Conservation (phyloP, 306 rosid genomes). For the Pyrus betulifolia region DNA sequence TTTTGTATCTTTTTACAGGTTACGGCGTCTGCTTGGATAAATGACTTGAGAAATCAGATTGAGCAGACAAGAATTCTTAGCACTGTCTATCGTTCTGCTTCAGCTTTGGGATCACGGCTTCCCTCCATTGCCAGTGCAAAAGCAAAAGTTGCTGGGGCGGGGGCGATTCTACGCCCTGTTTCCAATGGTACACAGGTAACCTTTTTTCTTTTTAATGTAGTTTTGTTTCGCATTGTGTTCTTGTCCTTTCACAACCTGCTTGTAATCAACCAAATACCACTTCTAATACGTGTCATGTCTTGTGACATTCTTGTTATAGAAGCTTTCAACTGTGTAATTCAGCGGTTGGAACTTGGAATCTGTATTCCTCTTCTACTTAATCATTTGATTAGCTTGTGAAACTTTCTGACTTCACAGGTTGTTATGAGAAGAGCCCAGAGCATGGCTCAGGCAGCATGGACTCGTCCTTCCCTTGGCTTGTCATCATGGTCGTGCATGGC, state of each 20-base stretch:
- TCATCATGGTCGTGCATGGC: conserved; percentile 94
- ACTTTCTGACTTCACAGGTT: conserved; percentile 43
- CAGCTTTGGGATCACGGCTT: conserved; percentile 92
- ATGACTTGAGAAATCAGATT: conserved; percentile 88
- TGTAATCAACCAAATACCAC: not conserved
- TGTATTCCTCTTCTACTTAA: not conserved
- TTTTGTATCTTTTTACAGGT: conserved; percentile 40
- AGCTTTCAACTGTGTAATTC: not conserved
- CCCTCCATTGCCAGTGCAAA: conserved; percentile 90
- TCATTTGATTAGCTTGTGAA: not conserved
- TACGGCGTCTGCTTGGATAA: conserved; percentile 96
- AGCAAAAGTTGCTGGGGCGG: conserved; percentile 93
- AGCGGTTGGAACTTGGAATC: not conserved
- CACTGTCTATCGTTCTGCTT: conserved; percentile 91
- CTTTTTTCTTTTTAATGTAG: not conserved
- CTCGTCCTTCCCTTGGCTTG: conserved; percentile 58
- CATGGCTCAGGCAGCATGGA: conserved; percentile 98
- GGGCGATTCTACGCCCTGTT: conserved; percentile 88
- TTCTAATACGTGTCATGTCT: not conserved
- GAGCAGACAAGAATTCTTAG: conserved; percentile 89
- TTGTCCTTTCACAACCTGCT: not conserved
- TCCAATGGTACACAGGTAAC: conserved; percentile 89
- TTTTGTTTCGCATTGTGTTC: not conserved
- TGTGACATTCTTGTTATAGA: not conserved
- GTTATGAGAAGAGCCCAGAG: conserved; percentile 91